phyloP scores from a whole-genome alignment of 2,329 filamentous ascomycete species.

The Ophiostoma australiae region DNA sequence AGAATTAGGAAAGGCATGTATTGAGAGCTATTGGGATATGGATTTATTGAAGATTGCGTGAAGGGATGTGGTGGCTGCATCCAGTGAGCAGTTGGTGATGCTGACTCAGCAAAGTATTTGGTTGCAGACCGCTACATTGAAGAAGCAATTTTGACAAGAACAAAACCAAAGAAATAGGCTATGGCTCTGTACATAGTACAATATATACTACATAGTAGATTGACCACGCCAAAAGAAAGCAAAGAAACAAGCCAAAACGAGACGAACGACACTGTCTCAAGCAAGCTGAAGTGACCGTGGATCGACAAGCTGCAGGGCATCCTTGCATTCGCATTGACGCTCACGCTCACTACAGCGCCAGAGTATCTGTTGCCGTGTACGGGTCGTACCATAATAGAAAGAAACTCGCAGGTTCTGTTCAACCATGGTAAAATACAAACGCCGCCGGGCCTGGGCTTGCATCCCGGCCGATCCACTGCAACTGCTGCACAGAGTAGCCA shows the following conservation, averaged over 20 bases:
- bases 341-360: no score
- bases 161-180: no score
- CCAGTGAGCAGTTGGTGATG: background rate
- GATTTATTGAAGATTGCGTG: background rate
- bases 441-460: background rate
- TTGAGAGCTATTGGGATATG: background rate
- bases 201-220: no score
- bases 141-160: no score
- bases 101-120: background rate
- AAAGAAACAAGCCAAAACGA: background rate
- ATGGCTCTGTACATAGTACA: no score
- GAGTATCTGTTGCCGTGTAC: no score
- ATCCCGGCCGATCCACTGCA: background rate
- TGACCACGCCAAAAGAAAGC: background rate
- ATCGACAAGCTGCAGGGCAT: slow-evolving; percentile 2
- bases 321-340: background rate
- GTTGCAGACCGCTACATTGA: no score
- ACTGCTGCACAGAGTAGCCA: background rate
- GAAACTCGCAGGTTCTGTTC: no score
- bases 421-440: no score
- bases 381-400: no score
- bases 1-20: slow-evolving; percentile 9
- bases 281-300: background rate
- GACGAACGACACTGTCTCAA: background rate
- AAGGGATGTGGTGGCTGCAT: background rate